Evolutionary conservation across 2,329 filamentous ascomycete genomes (phyloP).

Genomic region (Cladosporium sp.): DNA sequence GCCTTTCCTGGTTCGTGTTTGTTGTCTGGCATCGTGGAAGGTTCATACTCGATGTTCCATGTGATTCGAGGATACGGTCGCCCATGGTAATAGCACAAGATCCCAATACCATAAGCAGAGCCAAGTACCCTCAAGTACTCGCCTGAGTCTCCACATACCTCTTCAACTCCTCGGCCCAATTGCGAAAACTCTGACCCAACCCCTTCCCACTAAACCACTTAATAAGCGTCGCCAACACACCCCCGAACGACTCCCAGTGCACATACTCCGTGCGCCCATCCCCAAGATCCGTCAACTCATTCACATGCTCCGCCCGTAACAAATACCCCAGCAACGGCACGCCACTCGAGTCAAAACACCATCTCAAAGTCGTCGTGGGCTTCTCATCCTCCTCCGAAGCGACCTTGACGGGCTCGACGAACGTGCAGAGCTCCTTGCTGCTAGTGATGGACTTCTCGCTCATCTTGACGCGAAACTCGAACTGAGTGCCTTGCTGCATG

Average conservation of each 20-base stretch:
- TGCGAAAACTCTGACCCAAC: conserved; percentile 34
- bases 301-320: conserved; percentile 40
- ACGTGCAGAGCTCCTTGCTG: conserved; percentile 31
- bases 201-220: conserved; percentile 37
- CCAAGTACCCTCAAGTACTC: neutral
- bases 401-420: conserved; percentile 28
- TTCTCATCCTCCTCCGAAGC: conserved; percentile 15
- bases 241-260: conserved; percentile 43
- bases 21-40: too few species aligned
- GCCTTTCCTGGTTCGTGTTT: too few species aligned
- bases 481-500: conserved; percentile 36
- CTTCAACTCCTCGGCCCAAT: conserved; percentile 39
- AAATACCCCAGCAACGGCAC: conserved; percentile 28
- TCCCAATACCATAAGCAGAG: neutral
- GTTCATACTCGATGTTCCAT: too few species aligned
- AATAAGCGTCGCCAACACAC: conserved; percentile 36
- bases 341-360: conserved; percentile 27
- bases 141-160: conserved; percentile 32
- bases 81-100: too few species aligned
- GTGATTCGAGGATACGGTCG: too few species aligned
- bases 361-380: conserved; percentile 27
- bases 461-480: conserved; percentile 42
- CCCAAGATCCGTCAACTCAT: conserved; percentile 39
- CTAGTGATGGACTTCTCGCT: conserved; percentile 23
- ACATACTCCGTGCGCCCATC: conserved; percentile 29